Conservation (phyloP, 441 rosid species). For the Sinapis alba region DNA sequence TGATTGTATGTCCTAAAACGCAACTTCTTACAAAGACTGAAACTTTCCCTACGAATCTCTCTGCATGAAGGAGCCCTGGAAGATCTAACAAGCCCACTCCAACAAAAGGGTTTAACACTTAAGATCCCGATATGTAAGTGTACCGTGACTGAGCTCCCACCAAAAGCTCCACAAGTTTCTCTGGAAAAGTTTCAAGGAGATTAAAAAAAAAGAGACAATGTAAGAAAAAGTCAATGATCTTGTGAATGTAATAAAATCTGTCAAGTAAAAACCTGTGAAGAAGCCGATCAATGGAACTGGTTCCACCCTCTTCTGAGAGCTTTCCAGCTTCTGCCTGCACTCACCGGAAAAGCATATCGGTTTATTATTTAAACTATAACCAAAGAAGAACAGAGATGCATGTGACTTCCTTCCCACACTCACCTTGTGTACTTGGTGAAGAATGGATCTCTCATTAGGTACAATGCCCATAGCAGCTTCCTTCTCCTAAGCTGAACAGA, state of each 20-base stretch:
- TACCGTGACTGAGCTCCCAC: slow-evolving; percentile 89
- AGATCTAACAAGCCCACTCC: not conserved
- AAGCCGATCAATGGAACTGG: slow-evolving; percentile 78
- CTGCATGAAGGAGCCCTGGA: not conserved
- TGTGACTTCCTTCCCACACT: not conserved
- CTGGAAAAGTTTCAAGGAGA: slow-evolving; percentile 48
- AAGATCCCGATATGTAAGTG: slow-evolving; percentile 92
- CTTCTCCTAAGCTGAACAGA: slow-evolving; percentile 68
- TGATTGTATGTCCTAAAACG: slow-evolving; percentile 17
- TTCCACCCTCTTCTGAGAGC: slow-evolving; percentile 62
- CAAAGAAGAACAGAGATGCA: not conserved
- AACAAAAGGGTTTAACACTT: slow-evolving; percentile 22
- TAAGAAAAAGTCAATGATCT: not conserved
- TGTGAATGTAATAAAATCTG: not conserved
- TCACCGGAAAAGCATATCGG: not conserved
- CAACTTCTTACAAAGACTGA: slow-evolving; percentile 13
- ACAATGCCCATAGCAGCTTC: slow-evolving; percentile 89
- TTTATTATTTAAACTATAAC: not conserved
- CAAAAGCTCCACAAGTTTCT: slow-evolving; percentile 77
- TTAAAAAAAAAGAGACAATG: not conserved
- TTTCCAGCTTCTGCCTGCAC: slow-evolving; percentile 79
- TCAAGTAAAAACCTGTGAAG: slow-evolving; percentile 60
- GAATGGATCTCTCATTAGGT: slow-evolving; percentile 96
- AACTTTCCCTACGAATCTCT: slow-evolving; percentile 11
- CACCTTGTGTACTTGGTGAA: slow-evolving; percentile 86